A percentile compares a stretch with the other conserved stretches of the same genome.
Evolutionary conservation across 75 land plant genomes (phyloP).

Genomic region (Azolla pinnata): DNA sequence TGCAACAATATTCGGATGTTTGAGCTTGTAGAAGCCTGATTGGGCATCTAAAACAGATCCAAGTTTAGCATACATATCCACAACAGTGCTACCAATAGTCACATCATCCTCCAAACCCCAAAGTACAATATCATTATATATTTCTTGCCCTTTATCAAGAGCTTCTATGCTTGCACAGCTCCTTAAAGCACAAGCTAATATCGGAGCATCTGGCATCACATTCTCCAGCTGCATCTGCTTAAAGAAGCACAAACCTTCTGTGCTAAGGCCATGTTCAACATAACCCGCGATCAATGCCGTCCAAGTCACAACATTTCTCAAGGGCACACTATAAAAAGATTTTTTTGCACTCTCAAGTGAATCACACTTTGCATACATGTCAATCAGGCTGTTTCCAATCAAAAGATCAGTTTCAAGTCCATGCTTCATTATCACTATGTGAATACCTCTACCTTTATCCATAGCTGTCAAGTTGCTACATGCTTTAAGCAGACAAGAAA

Average conservation of each 20-base stretch:
- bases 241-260: conserved; percentile 34
- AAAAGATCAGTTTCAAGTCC: conserved; percentile 12
- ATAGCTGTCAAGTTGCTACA: conserved; percentile 41
- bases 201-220: conserved; percentile 44
- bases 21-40: conserved; percentile 5
- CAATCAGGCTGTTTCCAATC: conserved; percentile 63
- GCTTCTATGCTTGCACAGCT: conserved; percentile 4
- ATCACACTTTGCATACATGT: conserved; percentile 76
- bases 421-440: conserved; percentile 11
- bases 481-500: conserved; percentile 54
- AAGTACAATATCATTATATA: not conserved
- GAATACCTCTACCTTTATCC: conserved; percentile 41
- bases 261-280: conserved; percentile 56
- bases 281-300: conserved; percentile 57
- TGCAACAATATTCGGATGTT: not conserved
- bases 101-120: conserved; percentile 9
- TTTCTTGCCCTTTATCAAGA: conserved; percentile 3
- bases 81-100: conserved; percentile 10
- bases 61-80: conserved; percentile 9
- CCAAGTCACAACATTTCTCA: conserved; percentile 48
- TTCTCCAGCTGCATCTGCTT: conserved; percentile 32
- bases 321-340: conserved; percentile 33
- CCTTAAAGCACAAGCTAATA: conserved; percentile 21
- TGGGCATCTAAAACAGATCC: conserved; percentile 10
- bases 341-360: conserved; percentile 28